Percentiles rank a stretch among this genome's conserved stretches.
phyloP scores from a whole-genome alignment of 139 green algal species.

The Mychonastes homosphaera region DNA sequence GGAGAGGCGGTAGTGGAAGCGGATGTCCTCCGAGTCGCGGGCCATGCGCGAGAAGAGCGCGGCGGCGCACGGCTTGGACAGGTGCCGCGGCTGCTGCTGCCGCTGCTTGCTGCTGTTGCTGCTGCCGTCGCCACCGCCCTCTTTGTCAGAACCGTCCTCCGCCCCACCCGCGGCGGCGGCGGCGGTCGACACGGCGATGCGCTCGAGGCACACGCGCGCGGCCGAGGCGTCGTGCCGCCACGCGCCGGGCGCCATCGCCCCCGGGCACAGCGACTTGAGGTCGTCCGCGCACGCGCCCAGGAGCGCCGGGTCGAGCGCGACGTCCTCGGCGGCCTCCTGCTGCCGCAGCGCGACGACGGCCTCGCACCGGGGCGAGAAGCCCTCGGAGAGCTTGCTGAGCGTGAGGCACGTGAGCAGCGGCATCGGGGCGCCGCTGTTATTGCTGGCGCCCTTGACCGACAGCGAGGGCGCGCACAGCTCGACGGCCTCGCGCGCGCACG shows the following conservation, averaged over 20 bases:
- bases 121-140: too few relatives aligned
- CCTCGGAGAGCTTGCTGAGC: slow-evolving; percentile 9
- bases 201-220: too few relatives aligned
- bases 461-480: slow-evolving; percentile 1
- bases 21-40: slow-evolving; percentile 38
- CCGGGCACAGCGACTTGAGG: slow-evolving; percentile 19
- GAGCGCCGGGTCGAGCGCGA: slow-evolving; percentile 26
- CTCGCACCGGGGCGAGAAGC: slow-evolving; percentile 19
- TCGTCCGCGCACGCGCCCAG: slow-evolving; percentile 15
- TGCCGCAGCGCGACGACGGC: slow-evolving; percentile 15
- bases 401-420: background rate
- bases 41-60: too few relatives aligned
- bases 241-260: too few relatives aligned
- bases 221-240: too few relatives aligned
- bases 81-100: too few relatives aligned
- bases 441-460: background rate
- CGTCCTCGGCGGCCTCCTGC: slow-evolving; percentile 23
- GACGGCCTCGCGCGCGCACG: slow-evolving; percentile 16
- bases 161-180: too few relatives aligned
- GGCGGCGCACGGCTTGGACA: too few relatives aligned
- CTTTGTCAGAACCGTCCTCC: too few relatives aligned
- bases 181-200: too few relatives aligned
- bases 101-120: too few relatives aligned
- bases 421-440: background rate
- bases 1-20: slow-evolving; percentile 26